phyloP scores from a whole-genome alignment of 1,139 yeast genomes.

The Taphrina communis region DNA sequence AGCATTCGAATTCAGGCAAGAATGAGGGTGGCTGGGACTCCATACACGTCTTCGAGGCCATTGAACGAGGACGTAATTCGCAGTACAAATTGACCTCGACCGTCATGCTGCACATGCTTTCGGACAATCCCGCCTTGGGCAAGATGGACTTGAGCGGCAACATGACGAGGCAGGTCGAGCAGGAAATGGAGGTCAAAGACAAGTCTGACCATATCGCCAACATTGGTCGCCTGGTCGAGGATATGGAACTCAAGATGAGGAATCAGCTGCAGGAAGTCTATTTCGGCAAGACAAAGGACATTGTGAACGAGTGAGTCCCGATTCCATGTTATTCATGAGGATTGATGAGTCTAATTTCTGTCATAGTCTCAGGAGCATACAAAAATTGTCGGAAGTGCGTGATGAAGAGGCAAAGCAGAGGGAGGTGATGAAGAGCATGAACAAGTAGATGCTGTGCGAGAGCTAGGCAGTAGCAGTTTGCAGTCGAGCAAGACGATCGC shows the following conservation, averaged over 20 bases:
- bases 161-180: constrained; percentile 76
- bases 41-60: constrained; percentile 87
- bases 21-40: constrained; percentile 79
- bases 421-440: constrained; percentile 31
- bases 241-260: constrained; percentile 84
- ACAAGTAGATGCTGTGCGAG: neutral
- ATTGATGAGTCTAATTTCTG: no score
- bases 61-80: constrained; percentile 53
- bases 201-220: constrained; percentile 75
- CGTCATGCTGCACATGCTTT: constrained; percentile 72
- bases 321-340: no score
- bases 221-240: constrained; percentile 84
- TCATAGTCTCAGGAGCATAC: constrained; percentile 22
- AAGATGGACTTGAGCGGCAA: constrained; percentile 74
- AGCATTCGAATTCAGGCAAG: constrained; percentile 53
- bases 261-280: constrained; percentile 89
- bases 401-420: constrained; percentile 26
- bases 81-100: constrained; percentile 83
- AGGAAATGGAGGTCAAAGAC: constrained; percentile 56
- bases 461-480: neutral
- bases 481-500: no score
- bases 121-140: constrained; percentile 50
- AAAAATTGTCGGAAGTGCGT: constrained; percentile 26
- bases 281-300: constrained; percentile 91
- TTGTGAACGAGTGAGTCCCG: constrained; percentile 61